phyloP scores from a whole-genome alignment of 2,329 filamentous ascomycete species.

The Nemania serpens region DNA sequence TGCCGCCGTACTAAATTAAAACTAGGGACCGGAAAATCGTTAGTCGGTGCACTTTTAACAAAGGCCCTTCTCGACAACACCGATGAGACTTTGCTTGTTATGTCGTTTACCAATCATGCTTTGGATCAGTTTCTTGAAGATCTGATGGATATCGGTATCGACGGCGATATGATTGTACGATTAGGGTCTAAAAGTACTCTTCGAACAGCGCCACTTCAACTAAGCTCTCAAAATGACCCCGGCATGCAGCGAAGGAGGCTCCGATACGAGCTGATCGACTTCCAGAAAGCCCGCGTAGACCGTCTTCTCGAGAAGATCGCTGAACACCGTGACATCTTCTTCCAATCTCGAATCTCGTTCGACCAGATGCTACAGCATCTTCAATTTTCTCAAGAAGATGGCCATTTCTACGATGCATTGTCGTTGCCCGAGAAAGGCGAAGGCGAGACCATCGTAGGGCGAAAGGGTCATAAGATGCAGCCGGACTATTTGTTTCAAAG shows the following conservation, averaged over 20 bases:
- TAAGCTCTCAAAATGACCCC: slow-evolving; percentile 32
- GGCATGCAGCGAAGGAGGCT: slow-evolving; percentile 1
- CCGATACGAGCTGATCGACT: slow-evolving; percentile 40
- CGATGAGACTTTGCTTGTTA: slow-evolving; percentile 59
- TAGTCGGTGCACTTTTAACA: slow-evolving; percentile 68
- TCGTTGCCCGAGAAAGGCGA: slow-evolving; percentile 50
- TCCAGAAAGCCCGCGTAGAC: slow-evolving; percentile 39
- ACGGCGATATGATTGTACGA: slow-evolving; percentile 56
- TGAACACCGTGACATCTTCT: slow-evolving; percentile 25
- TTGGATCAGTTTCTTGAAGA: slow-evolving; percentile 70
- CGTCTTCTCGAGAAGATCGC: slow-evolving; percentile 28
- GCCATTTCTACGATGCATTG: slow-evolving; percentile 62
- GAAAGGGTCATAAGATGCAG: slow-evolving; percentile 49
- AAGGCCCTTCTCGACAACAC: slow-evolving; percentile 59
- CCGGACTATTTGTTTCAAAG: slow-evolving; percentile 56
- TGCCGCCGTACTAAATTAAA: slow-evolving; percentile 9
- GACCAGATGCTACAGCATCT: slow-evolving; percentile 39
- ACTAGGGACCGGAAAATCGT: slow-evolving; percentile 74
- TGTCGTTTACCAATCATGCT: slow-evolving; percentile 72
- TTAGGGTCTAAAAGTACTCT: slow-evolving; percentile 63
- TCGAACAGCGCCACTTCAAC: slow-evolving; percentile 51
- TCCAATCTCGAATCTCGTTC: slow-evolving; percentile 9
- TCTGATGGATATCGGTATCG: slow-evolving; percentile 63
- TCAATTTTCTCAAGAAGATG: slow-evolving; percentile 58
- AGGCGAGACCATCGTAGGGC: slow-evolving; percentile 53